Conservation (phyloP, 2,329 filamentous ascomycete genomes). For the Chaetomiaceae sp. region DNA sequence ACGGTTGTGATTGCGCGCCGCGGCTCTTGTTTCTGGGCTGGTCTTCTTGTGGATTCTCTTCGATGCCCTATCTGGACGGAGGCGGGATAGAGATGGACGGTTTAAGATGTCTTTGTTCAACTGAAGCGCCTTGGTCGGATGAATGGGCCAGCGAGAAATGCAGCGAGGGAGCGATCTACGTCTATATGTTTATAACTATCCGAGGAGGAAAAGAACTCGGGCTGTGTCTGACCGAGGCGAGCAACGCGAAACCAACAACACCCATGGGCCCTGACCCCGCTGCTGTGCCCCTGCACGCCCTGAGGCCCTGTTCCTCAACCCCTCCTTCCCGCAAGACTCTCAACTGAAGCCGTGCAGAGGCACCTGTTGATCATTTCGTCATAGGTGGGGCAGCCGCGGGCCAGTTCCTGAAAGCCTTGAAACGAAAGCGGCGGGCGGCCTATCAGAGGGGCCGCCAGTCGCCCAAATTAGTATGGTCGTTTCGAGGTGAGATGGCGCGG, state of each 20-base stretch:
- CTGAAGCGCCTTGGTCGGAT: too few species aligned
- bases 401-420: slow-evolving; percentile 9
- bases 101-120: background rate
- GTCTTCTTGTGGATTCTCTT: too few species aligned
- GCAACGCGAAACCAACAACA: slow-evolving; percentile 10
- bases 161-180: too few species aligned
- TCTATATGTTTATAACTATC: too few species aligned
- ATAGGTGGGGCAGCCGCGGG: slow-evolving; percentile 2
- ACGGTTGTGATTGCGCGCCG: background rate
- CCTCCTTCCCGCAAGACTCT: slow-evolving; percentile 10
- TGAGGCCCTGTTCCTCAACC: background rate
- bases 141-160: too few species aligned
- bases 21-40: too few species aligned
- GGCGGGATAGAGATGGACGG: too few species aligned
- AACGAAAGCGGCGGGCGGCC: slow-evolving; percentile 3
- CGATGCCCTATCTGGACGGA: too few species aligned
- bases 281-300: too few species aligned
- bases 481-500: background rate
- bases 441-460: slow-evolving; percentile 1
- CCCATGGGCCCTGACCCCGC: too few species aligned
- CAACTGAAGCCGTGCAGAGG: background rate
- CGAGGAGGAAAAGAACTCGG: too few species aligned
- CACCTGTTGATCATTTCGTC: slow-evolving; percentile 13
- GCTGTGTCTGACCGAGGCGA: background rate
- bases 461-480: slow-evolving; percentile 1